Evolutionary conservation across 345 rosid species (phyloP).

Genomic region (Angophora floribunda): DNA sequence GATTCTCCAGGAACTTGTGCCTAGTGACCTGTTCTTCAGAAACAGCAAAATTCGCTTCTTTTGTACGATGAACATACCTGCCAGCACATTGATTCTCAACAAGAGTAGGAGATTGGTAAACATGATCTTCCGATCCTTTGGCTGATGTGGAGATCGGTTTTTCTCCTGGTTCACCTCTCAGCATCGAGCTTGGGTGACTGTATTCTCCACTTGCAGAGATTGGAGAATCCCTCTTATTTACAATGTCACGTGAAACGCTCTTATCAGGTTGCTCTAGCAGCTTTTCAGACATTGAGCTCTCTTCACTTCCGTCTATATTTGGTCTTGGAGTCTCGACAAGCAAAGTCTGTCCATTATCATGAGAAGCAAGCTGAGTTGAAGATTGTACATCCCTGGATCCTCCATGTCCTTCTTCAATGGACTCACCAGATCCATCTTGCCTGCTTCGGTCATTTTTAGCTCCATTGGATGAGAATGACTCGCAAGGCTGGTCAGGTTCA

Average conservation of each 20-base stretch:
- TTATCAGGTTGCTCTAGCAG: not conserved
- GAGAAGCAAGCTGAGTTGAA: not conserved
- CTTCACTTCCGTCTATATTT: not conserved
- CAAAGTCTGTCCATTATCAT: not conserved
- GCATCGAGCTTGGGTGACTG: not conserved
- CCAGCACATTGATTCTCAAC: not conserved
- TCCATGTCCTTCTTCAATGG: not conserved
- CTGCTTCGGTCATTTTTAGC: not conserved
- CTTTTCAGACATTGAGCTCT: not conserved
- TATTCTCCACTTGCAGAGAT: not conserved
- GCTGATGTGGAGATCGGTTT: not conserved
- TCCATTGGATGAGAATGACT: not conserved
- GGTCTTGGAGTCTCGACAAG: not conserved
- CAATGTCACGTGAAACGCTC: not conserved
- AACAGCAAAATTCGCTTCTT: not conserved
- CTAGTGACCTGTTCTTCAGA: not conserved
- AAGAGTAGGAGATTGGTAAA: not conserved
- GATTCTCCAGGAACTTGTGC: not conserved
- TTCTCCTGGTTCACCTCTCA: not conserved
- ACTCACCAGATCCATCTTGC: not conserved
- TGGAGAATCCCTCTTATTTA: not conserved
- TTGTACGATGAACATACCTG: not conserved
- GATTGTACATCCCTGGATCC: not conserved
- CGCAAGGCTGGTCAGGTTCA: not conserved
- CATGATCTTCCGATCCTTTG: not conserved